Conservation (phyloP, 345 rosid species). For the Gynandropsis gynandra region DNA sequence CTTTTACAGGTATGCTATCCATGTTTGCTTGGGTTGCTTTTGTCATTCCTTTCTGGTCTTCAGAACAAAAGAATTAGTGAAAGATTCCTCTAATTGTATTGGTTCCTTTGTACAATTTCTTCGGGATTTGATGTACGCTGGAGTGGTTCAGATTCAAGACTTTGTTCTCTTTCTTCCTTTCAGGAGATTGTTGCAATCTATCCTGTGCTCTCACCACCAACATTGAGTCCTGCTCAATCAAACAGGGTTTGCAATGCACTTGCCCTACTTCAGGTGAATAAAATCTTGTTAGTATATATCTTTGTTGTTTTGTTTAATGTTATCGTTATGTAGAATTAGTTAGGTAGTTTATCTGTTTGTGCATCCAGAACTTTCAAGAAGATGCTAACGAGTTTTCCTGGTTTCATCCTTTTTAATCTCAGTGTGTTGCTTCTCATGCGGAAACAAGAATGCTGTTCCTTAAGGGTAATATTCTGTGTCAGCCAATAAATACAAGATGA, state of each 20-base stretch:
- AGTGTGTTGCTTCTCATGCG: conserved; percentile 55
- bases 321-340: neutral
- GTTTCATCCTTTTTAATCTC: conserved; percentile 12
- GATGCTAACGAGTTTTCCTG: neutral
- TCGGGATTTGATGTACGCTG: conserved; percentile 10
- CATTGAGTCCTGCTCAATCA: conserved; percentile 20
- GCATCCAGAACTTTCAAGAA: no score
- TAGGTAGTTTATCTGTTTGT: neutral
- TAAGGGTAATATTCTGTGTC: conserved; percentile 33
- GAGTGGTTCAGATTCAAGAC: conserved; percentile 1
- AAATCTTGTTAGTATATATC: neutral
- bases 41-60: neutral
- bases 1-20: conserved; percentile 37
- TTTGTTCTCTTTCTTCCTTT: conserved; percentile 5
- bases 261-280: conserved; percentile 44
- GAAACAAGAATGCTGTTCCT: conserved; percentile 36
- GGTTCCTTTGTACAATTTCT: neutral
- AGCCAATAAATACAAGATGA: conserved; percentile 8
- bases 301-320: neutral
- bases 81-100: conserved; percentile 1
- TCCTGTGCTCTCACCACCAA: conserved; percentile 24
- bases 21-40: neutral
- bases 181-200: conserved; percentile 47
- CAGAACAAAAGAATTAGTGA: neutral
- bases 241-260: conserved; percentile 44